Base-by-base conservation (phyloP, 1,139 yeast species). In the Hansenula sp. region DNA sequence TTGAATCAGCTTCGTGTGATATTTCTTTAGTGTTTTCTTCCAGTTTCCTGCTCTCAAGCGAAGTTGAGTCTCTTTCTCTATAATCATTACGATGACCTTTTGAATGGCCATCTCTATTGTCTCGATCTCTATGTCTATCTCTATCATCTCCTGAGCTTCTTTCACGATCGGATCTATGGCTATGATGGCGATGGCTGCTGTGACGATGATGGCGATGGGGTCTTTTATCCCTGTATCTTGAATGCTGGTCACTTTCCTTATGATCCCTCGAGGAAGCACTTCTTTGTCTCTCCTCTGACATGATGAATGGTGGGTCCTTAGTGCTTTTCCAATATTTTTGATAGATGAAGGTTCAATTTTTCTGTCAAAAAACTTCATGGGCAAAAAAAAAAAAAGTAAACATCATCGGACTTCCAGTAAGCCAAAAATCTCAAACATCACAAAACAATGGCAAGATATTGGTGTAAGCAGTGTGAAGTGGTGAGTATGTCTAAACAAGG, bases 401-500 rank as follows among this genome's bases (percentile, higher is more conserved):
- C 16, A 30, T n/a, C n/a, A n/a, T 24, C 32, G 30, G 36, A 31
- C 38, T 38, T 25, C 25, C 24, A 3, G 12, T 16, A 27, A 21
- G 25, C 25, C 25, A 21, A 21, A 21, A n/a, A n/a, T 17, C 3
- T 13, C 24, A 12, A 25, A n/a, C n/a, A 19, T 5, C 12, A 32
- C 18, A 18, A 31, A 25, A 46, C 28, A 18, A 69, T 68, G 73
- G 66, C 64, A 7, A 65, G 63, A 42, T 68, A 62, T 46, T 73
- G 76, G 76, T 72, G 77, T 47, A 68, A 68, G 43, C 58, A 62
- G 4, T 72, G 77, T 49, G 58, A 64, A 37, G 53, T 59, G 6
- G 75, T 71, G 54, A 47, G 75, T 61, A 29, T 8, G 8, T 8
- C 11, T n/a, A 5, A n/a, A 21, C 2, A 21, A n/a, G 17, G 18